Evolutionary conservation across 106 monocot genomes (phyloP), one percentile per base, ranked within the genome.

Genomic region (Acorus gramineus): DNA sequence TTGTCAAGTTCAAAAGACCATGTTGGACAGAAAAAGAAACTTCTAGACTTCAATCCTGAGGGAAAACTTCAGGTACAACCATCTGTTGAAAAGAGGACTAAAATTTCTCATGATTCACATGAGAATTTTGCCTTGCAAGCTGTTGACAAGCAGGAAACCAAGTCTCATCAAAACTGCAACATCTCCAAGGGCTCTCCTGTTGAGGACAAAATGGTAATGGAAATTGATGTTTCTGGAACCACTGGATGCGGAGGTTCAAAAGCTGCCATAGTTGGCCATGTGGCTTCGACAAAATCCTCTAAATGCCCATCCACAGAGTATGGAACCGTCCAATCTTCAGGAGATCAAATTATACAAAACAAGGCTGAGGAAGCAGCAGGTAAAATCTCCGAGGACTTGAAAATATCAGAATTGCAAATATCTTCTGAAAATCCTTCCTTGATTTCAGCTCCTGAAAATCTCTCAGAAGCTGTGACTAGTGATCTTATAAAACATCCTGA

Each of bases 261-360:
- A 28, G 28, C 28, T 28, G 28, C 28, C 28, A 28, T 28, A 28
- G 28, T 28, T 28, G 28, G 28, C 28, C 28, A 28, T 28, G 28
- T 28, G 14, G 14, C 12, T 5, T 70, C 76, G 52, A 44, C 14
- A 63, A 72, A 67, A 57, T 47, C 59, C 11, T 11, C 49, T n/a
- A 60, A 50, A 49, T 4, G n/a, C 43, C 8, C 65, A 11, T 2
- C 55, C 66, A 14, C 49, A 52, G 12, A 55, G 8, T 9, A 44
- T 55, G 61, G 51, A 73, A 49, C 61, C 72, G 44, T 48, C 46
- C 47, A 67, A 42, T 54, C 75, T 56, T 61, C 55, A n/a, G 44
- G 46, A 28, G 58, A 57, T 10, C 65, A 63, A 57, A 63, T 44
- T 14, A 44, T 49, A 66, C 59, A 47, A 68, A 55, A 64, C 50